Evolutionary conservation across 768 basidiomycete species (phyloP).

Genomic region (Hypsizygus marmoreus): DNA sequence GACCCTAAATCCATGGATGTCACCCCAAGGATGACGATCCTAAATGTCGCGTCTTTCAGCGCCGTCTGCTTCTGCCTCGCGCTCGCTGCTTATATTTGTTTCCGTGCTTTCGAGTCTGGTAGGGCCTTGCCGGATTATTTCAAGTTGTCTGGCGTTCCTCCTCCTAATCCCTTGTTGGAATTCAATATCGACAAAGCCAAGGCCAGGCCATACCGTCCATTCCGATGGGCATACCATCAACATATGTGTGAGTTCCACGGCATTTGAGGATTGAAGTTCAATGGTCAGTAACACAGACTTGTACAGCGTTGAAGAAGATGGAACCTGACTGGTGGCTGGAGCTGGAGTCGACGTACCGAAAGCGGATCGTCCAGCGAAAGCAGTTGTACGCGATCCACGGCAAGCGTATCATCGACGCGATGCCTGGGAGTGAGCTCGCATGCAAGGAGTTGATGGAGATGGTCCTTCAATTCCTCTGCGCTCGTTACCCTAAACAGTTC

Average conservation of each 20-base stretch:
- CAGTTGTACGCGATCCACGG: constrained; percentile 39
- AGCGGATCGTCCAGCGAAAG: constrained; percentile 44
- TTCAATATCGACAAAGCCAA: constrained; percentile 46
- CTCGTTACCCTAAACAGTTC: constrained; percentile 59
- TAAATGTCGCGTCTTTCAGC: no score
- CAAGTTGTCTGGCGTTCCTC: constrained; percentile 43
- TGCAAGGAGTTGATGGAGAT: constrained; percentile 57
- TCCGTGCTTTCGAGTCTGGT: no score
- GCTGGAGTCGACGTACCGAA: constrained; percentile 51
- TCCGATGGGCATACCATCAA: constrained; percentile 58
- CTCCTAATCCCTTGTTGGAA: constrained; percentile 39
- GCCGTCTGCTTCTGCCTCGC: not conserved
- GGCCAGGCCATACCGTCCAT: constrained; percentile 55
- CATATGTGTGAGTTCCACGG: constrained; percentile 53
- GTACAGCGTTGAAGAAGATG: constrained; percentile 48
- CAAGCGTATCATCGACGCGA: constrained; percentile 41
- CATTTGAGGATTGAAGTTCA: no score
- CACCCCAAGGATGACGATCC: no score
- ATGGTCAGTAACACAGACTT: no score
- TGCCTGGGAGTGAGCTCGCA: constrained; percentile 50
- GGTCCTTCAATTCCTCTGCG: constrained; percentile 57
- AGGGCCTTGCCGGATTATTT: constrained; percentile 46
- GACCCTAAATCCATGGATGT: no score
- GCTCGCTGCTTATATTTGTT: no score
- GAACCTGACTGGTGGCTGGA: constrained; percentile 62